phyloP scores from a whole-genome alignment of 2,329 filamentous ascomycete species.

The Fusarium agapanthi region DNA sequence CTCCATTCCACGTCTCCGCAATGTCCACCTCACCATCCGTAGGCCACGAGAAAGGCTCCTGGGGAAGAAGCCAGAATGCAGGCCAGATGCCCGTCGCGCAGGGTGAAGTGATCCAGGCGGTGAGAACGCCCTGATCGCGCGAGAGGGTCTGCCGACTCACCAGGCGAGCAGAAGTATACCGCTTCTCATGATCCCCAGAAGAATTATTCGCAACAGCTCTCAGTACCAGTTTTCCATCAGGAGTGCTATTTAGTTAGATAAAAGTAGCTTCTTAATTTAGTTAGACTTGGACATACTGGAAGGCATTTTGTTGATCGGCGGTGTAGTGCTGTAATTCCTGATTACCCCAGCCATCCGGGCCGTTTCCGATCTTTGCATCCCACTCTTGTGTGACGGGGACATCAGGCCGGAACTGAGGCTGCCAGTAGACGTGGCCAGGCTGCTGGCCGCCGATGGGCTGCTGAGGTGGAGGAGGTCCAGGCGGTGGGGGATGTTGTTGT shows the following conservation, averaged over 20 bases:
- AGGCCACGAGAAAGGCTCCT: conserved; percentile 67
- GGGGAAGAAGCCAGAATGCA: conserved; percentile 68
- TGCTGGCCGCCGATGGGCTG: conserved; percentile 29
- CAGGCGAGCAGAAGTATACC: conserved; percentile 64
- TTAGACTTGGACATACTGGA: conserved; percentile 51
- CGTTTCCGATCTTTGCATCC: conserved; percentile 62
- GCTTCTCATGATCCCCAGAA: conserved; percentile 49
- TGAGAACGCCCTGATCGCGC: conserved; percentile 61
- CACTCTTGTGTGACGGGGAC: conserved; percentile 60
- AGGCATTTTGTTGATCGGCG: conserved; percentile 58
- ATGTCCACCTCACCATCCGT: conserved; percentile 69
- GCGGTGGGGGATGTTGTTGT: conserved; percentile 33
- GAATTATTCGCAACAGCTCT: conserved; percentile 56
- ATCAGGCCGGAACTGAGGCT: conserved; percentile 57
- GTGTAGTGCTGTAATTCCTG: conserved; percentile 68
- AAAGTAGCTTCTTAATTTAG: not conserved
- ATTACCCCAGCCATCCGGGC: conserved; percentile 69
- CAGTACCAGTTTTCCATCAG: conserved; percentile 60
- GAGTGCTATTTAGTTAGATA: conserved; percentile 46
- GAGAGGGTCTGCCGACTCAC: conserved; percentile 61
- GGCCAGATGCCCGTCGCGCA: conserved; percentile 68
- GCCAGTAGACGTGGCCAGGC: conserved; percentile 57
- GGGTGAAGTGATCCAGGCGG: conserved; percentile 60
- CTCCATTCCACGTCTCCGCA: conserved; percentile 69
- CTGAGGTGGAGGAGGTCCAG: conserved; percentile 33